A percentile compares a stretch with the other conserved stretches of the same genome.
Evolutionary conservation across 257 asterid genomes (phyloP).

Genomic region (Linaria vulgaris): DNA sequence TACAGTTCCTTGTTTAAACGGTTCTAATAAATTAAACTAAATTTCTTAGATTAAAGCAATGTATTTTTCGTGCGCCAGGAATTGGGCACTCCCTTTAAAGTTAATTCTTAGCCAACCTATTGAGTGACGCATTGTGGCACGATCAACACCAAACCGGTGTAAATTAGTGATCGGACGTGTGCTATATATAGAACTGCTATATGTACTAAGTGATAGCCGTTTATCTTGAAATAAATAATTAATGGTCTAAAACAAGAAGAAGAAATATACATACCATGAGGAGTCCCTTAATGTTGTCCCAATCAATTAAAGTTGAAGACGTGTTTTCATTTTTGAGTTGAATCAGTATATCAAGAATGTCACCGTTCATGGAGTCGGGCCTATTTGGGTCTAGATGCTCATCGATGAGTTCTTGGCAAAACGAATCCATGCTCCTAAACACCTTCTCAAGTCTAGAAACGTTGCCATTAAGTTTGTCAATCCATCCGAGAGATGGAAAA

Average conservation of each 20-base stretch:
- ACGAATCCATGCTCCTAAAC: slow-evolving; percentile 18
- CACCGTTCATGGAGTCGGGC: slow-evolving; percentile 17
- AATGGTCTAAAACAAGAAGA: background rate
- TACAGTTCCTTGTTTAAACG: too few species aligned
- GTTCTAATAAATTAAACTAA: too few species aligned
- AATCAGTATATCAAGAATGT: slow-evolving; percentile 27
- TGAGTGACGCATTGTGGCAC: too few species aligned
- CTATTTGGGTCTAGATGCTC: slow-evolving; percentile 22
- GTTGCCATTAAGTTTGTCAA: slow-evolving; percentile 22
- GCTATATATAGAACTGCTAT: too few species aligned
- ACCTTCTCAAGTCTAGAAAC: slow-evolving; percentile 4
- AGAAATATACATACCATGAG: slow-evolving; percentile 20
- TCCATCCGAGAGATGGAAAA: slow-evolving; percentile 24
- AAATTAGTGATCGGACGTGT: too few species aligned
- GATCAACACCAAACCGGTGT: too few species aligned
- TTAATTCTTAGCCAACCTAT: too few species aligned
- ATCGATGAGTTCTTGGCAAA: slow-evolving; percentile 24
- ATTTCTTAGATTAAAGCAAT: too few species aligned
- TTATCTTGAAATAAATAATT: background rate
- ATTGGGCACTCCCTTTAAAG: too few species aligned
- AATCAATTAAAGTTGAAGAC: background rate
- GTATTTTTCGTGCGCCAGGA: too few species aligned
- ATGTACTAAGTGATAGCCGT: too few species aligned
- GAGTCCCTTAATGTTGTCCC: slow-evolving; percentile 25
- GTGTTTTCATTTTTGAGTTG: slow-evolving; percentile 1